Conservation (phyloP, 2,329 filamentous ascomycete species). For the Pyrenophora graminea region DNA sequence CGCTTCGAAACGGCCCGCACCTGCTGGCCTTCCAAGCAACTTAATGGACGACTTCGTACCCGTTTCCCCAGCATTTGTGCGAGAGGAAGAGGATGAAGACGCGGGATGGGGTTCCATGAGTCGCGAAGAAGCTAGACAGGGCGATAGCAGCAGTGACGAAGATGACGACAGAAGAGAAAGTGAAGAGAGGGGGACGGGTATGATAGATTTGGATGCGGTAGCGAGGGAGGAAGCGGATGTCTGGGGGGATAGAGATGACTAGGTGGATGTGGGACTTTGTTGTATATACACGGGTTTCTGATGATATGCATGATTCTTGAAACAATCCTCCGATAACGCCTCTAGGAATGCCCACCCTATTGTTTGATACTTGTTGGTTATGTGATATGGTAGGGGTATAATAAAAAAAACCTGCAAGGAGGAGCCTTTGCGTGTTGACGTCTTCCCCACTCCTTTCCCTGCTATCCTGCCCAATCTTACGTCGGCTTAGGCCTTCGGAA, state of each 20-base stretch:
- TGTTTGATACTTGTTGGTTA: too few relatives aligned
- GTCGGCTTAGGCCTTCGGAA: conserved; percentile 42
- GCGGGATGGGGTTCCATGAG: conserved; percentile 43
- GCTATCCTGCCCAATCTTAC: not conserved
- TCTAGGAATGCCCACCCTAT: too few relatives aligned
- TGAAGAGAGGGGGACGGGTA: conserved; percentile 13
- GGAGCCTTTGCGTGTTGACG: too few relatives aligned
- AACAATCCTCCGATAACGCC: too few relatives aligned
- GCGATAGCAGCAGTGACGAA: conserved; percentile 4
- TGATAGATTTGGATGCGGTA: conserved; percentile 43
- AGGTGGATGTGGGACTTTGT: too few relatives aligned
- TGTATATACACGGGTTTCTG: too few relatives aligned
- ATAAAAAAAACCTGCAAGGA: too few relatives aligned
- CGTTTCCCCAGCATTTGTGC: conserved; percentile 24
- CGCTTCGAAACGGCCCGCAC: conserved; percentile 13
- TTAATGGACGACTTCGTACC: conserved; percentile 45
- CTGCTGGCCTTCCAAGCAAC: conserved; percentile 35
- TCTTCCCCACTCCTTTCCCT: too few relatives aligned
- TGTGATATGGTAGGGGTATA: too few relatives aligned
- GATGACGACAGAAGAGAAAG: conserved; percentile 20
- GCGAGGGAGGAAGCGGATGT: conserved; percentile 44
- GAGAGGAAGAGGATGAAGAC: conserved; percentile 33
- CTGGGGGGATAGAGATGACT: conserved; percentile 40
- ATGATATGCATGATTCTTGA: too few relatives aligned
- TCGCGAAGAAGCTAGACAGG: conserved; percentile 27